Evolutionary conservation across 140 eudicot genomes (phyloP).

Genomic region (Oenanthe javanica): DNA sequence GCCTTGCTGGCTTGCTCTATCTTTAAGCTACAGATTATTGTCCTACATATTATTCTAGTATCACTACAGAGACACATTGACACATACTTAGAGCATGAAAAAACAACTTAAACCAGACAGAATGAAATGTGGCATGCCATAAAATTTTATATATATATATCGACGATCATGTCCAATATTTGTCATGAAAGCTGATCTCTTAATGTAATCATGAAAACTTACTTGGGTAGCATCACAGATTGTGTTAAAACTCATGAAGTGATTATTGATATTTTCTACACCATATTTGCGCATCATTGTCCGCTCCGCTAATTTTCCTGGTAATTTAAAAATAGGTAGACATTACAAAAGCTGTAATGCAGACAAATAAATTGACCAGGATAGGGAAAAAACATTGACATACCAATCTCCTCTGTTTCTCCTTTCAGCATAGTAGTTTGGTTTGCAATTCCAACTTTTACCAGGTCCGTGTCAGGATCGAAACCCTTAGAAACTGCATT

Average conservation of each 20-base stretch:
- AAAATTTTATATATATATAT: not conserved
- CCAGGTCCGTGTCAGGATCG: constrained; percentile 81
- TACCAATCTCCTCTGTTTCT: constrained; percentile 93
- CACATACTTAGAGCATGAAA: not conserved
- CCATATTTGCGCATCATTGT: constrained; percentile 90
- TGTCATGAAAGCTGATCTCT: not conserved
- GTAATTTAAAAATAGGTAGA: constrained; percentile 1
- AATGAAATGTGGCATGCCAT: not conserved
- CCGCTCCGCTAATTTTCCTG: constrained; percentile 81
- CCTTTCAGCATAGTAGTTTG: constrained; percentile 98
- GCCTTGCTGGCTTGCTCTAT: not conserved
- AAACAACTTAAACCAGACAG: not conserved
- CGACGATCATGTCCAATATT: not conserved
- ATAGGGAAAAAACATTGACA: constrained; percentile 9
- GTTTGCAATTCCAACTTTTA: constrained; percentile 83
- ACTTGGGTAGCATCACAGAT: constrained; percentile 99
- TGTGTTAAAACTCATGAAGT: constrained; percentile 88
- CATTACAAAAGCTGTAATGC: constrained; percentile 3
- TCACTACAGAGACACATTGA: not conserved
- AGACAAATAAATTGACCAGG: not conserved
- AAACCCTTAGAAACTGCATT: constrained; percentile 67
- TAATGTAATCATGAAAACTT: constrained; percentile 10
- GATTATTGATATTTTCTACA: constrained; percentile 63
- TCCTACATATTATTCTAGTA: not conserved
- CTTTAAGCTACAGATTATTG: constrained; percentile 3